Conservation (phyloP, 1,284 basidiomycete species). For the Bothia castanella region DNA sequence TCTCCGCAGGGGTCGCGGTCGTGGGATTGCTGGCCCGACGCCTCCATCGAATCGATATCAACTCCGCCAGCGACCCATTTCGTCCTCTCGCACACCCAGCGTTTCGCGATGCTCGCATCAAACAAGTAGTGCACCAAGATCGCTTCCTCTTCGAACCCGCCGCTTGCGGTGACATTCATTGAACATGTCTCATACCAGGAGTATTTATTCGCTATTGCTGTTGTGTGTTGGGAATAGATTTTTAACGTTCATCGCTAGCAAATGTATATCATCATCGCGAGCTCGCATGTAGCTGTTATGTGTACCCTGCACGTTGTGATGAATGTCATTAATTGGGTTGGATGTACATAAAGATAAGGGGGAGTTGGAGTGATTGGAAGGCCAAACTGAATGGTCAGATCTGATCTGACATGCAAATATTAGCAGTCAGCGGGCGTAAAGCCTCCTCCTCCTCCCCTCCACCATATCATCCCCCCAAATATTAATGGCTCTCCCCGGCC, state of each 20-base stretch:
- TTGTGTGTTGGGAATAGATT: conserved; percentile 23
- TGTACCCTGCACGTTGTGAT: conserved; percentile 10
- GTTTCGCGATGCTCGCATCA: conserved; percentile 18
- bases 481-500: conserved; percentile 25
- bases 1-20: conserved; percentile 14
- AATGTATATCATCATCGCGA: conserved; percentile 1
- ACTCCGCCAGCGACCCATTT: conserved; percentile 28
- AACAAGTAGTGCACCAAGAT: conserved; percentile 7
- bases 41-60: conserved; percentile 27
- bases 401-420: conserved; percentile 21
- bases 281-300: conserved; percentile 17
- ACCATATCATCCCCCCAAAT: background rate
- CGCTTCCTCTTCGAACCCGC: conserved; percentile 18
- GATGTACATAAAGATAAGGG: conserved; percentile 22
- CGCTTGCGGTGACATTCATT: conserved; percentile 1
- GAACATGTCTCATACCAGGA: conserved; percentile 1
- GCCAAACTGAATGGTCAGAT: background rate
- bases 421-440: conserved; percentile 6
- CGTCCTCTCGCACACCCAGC: conserved; percentile 17
- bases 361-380: conserved; percentile 1
- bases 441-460: background rate
- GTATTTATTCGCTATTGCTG: conserved; percentile 35
- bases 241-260: conserved; percentile 14
- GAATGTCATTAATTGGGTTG: background rate
- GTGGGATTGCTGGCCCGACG: conserved; percentile 3